Evolutionary conservation across 2,329 filamentous ascomycete species (phyloP), one percentile per base, ranked within the genome.

Genomic region (Nemania serpens): DNA sequence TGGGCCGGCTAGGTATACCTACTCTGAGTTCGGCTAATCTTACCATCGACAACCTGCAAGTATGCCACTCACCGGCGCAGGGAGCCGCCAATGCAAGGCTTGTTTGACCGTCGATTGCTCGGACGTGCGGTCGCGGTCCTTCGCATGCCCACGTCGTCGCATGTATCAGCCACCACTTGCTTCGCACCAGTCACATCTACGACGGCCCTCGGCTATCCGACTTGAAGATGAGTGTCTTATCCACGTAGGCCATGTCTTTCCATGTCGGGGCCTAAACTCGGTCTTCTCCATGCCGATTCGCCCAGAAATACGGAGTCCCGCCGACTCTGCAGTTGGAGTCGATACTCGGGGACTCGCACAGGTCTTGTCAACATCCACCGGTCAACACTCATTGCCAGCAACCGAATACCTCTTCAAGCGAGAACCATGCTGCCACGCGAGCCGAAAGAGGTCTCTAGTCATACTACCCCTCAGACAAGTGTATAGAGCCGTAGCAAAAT

Each of bases 11-110:
- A 7, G 25, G 25, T 29, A 9, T 37, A 63, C 56, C 46, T 59
- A 49, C 39, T 48, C 49, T 49, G 65, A 64, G 66, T 61, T 70
- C 71, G 70, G 71, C 60, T 70, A 70, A 67, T 72, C 66, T 68
- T 72, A 68, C 71, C 70, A 64, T 66, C 51, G 33, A 56, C 53
- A 64, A 4, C 63, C 64, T 64, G 61, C 66, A 63, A 68, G 64
- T 55, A 63, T 62, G 68, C 65, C 64, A 66, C 64, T 55, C 69
- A 60, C 61, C 65, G 69, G 61, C 59, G 63, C 64, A 65, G 65
- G 63, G 62, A 66, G 69, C 68, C 65, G 64, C 50, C 52, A 46
- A 45, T 58, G 55, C 59, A 63, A 57, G 58, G 45, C 55, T 39
- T 57, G 33, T 55, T 56, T 47, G 34, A 51, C 45, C 39, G 37